Evolutionary conservation across 352 stramenopile species (phyloP).

Genomic region (Blastocystis sp.): DNA sequence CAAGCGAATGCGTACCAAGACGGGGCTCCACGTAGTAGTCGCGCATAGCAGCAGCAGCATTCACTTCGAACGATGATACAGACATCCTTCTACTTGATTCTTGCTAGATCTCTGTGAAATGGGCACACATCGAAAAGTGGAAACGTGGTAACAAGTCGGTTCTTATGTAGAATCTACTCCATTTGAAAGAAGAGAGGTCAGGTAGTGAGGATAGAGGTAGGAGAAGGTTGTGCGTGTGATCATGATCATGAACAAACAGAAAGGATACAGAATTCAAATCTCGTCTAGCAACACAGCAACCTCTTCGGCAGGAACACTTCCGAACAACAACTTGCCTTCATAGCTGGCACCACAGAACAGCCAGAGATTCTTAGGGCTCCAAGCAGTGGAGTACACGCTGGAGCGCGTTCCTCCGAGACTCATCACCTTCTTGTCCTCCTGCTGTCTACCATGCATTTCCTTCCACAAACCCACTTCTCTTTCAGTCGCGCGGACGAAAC

Average conservation of each 20-base stretch:
- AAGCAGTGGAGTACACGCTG: constrained; percentile 16
- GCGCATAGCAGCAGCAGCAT: constrained; percentile 62
- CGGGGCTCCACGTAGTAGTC: constrained; percentile 64
- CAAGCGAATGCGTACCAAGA: constrained; percentile 65
- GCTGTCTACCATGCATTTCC: background rate
- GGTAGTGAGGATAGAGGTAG: too few relatives aligned
- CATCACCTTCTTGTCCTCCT: constrained; percentile 39
- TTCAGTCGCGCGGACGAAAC: constrained; percentile 16
- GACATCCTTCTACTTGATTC: background rate
- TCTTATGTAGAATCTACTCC: too few relatives aligned
- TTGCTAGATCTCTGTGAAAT: background rate
- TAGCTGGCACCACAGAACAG: constrained; percentile 49
- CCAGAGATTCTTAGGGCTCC: constrained; percentile 48
- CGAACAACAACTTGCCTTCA: constrained; percentile 46
- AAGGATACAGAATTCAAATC: background rate
- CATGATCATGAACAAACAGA: constrained; percentile 11
- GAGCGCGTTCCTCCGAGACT: constrained; percentile 2
- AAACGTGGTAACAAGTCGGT: background rate
- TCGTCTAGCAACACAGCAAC: constrained; percentile 22
- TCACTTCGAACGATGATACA: constrained; percentile 60
- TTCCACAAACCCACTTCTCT: constrained; percentile 14
- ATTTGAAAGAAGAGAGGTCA: too few relatives aligned
- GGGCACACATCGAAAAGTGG: background rate
- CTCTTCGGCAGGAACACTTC: constrained; percentile 46
- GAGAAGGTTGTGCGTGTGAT: too few relatives aligned